Evolutionary conservation across 1,284 basidiomycete genomes (phyloP).

Genomic region (Inonotus obliquus): DNA sequence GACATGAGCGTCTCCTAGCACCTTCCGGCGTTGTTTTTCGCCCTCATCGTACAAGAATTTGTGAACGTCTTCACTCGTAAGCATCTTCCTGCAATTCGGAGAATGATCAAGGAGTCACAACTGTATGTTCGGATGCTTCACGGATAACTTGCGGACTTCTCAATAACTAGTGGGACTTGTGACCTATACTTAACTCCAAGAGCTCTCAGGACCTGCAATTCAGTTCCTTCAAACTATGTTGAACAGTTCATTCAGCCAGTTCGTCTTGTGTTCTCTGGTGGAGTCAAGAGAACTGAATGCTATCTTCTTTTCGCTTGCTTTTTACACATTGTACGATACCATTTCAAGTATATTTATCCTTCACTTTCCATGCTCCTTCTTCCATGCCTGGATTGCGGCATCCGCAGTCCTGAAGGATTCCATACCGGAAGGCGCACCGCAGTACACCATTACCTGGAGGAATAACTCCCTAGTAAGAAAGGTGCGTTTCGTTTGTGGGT

Average conservation of each 20-base stretch:
- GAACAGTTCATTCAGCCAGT: neutral
- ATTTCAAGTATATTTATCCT: neutral
- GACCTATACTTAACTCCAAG: neutral
- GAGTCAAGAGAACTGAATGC: neutral
- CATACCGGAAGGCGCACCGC: constrained; percentile 15
- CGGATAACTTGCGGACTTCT: neutral
- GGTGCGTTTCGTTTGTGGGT: neutral
- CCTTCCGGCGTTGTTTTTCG: constrained; percentile 16
- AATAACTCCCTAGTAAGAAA: constrained; percentile 8
- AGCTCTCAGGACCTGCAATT: neutral
- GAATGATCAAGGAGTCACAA: neutral
- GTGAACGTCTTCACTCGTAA: constrained; percentile 13
- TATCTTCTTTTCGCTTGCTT: neutral
- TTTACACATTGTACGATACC: neutral
- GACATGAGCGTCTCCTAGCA: constrained; percentile 17
- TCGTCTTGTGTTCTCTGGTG: neutral
- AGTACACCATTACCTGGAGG: constrained; percentile 16
- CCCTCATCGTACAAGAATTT: constrained; percentile 16
- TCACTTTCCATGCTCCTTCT: constrained; percentile 10
- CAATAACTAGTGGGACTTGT: neutral
- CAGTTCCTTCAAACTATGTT: neutral
- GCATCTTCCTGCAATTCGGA: neutral
- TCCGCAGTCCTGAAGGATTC: constrained; percentile 16
- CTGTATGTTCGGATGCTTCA: neutral
- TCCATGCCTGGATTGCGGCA: constrained; percentile 16